phyloP scores from a whole-genome alignment of 2,329 filamentous ascomycete species.

The Dryadomyces sulphureus region DNA sequence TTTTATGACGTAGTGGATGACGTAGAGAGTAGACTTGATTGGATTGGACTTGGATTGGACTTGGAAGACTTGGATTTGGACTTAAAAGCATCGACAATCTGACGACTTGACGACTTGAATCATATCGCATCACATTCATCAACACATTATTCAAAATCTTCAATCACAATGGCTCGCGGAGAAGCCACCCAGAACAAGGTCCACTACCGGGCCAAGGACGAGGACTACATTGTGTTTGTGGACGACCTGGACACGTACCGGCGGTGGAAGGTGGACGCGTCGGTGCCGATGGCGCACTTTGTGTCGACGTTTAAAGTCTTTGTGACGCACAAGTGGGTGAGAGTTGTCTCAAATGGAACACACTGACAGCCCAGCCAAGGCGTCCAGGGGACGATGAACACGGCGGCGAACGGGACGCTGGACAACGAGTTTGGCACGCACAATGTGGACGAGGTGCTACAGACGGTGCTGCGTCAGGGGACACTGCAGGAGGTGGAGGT shows the following conservation, averaged over 20 bases:
- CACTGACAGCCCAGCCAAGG: constrained; percentile 51
- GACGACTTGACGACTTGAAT: no score
- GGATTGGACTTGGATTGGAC: no score
- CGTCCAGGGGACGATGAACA: constrained; percentile 63
- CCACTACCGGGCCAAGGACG: constrained; percentile 61
- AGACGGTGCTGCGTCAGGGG: constrained; percentile 67
- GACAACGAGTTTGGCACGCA: constrained; percentile 79
- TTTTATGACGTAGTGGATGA: no score
- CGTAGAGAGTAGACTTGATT: no score
- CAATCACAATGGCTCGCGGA: constrained; percentile 48
- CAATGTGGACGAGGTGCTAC: constrained; percentile 67
- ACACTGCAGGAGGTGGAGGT: constrained; percentile 47
- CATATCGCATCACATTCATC: no score
- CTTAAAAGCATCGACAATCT: no score
- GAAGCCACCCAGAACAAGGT: constrained; percentile 60
- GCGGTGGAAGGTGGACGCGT: constrained; percentile 72
- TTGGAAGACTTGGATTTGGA: no score
- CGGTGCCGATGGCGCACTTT: constrained; percentile 68
- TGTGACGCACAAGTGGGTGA: constrained; percentile 67
- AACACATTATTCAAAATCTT: no score
- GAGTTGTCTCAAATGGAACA: neutral
- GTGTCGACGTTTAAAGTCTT: constrained; percentile 83
- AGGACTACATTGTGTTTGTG: constrained; percentile 46
- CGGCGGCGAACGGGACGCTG: constrained; percentile 58
- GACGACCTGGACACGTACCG: constrained; percentile 48